These are phyloP conservation scores for Rhytidhysteron rufulum DNA, from an alignment of 2,329 filamentous ascomycete genomes.

Conservation along the genomic window DNA sequence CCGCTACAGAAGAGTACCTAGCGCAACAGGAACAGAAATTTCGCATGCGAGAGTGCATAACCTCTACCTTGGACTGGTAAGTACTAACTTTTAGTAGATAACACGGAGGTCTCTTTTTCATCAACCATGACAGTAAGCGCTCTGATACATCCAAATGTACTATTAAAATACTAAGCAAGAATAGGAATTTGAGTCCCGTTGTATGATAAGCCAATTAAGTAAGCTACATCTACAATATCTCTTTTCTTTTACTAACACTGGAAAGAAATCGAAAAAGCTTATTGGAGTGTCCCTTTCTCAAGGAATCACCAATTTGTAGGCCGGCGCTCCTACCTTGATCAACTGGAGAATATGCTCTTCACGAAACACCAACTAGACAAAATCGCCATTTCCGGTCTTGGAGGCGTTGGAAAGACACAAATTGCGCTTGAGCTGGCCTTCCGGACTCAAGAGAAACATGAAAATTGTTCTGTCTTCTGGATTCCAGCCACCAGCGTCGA, in stretches of 20 bases:
- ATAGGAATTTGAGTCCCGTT: too few species aligned
- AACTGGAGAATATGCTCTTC: slow-evolving; percentile 11
- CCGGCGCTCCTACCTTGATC: slow-evolving; percentile 10
- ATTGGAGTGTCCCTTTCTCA: slow-evolving; percentile 8
- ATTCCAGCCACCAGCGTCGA: slow-evolving; percentile 15
- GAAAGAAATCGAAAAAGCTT: too few species aligned
- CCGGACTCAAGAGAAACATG: slow-evolving; percentile 6
- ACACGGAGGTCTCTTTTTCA: too few species aligned
- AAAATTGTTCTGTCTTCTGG: slow-evolving; percentile 22
- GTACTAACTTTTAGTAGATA: too few species aligned
- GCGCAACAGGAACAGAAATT: not conserved
- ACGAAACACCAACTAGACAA: slow-evolving; percentile 8
- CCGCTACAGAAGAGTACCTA: not conserved
- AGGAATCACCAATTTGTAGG: slow-evolving; percentile 14
- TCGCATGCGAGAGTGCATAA: not conserved
- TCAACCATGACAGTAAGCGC: too few species aligned
- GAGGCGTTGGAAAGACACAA: slow-evolving; percentile 21
- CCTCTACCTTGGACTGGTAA: not conserved
- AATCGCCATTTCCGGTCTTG: slow-evolving; percentile 18
- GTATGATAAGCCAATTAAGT: too few species aligned
- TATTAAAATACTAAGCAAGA: too few species aligned
- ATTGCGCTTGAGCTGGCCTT: slow-evolving; percentile 17
- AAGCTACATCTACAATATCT: too few species aligned
- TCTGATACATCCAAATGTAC: too few species aligned
- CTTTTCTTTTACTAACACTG: too few species aligned